These are phyloP conservation scores for Cordyceps fumosorosea DNA, from an alignment of 2,329 filamentous ascomycete species.

Conservation along the genomic window DNA sequence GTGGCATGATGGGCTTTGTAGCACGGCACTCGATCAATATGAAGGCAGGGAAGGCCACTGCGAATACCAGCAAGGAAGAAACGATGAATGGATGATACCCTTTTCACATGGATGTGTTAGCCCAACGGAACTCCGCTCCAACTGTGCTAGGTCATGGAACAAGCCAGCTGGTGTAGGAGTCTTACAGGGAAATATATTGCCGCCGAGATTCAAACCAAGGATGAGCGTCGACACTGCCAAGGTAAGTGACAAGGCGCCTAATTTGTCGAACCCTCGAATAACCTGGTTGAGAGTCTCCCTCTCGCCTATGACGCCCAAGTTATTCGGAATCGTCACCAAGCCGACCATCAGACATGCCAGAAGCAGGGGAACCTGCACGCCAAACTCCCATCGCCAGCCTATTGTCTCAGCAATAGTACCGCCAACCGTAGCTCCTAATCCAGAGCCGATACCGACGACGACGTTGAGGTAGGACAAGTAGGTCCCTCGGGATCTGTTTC, in stretches of 20 bases:
- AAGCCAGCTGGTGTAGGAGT: neutral
- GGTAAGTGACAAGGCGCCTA: constrained; percentile 48
- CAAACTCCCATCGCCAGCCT: constrained; percentile 70
- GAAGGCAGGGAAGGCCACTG: constrained; percentile 42
- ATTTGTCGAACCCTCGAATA: constrained; percentile 50
- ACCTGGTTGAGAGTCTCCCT: constrained; percentile 39
- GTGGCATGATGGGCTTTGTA: constrained; percentile 52
- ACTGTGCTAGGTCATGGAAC: neutral
- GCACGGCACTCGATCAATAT: constrained; percentile 45
- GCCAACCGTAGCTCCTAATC: constrained; percentile 61
- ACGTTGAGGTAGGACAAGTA: constrained; percentile 69
- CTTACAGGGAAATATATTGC: constrained; percentile 53
- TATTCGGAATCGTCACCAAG: constrained; percentile 40
- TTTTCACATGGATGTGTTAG: constrained; percentile 18
- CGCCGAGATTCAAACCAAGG: constrained; percentile 53
- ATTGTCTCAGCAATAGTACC: constrained; percentile 62
- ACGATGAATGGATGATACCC: constrained; percentile 55
- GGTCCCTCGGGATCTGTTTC: constrained; percentile 45
- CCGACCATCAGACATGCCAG: constrained; percentile 39
- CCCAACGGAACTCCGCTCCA: neutral
- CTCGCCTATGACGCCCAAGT: constrained; percentile 43
- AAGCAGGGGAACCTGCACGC: constrained; percentile 50
- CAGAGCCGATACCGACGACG: constrained; percentile 50
- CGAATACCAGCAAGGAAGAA: constrained; percentile 41
- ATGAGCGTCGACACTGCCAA: constrained; percentile 50